Percentiles rank a stretch among this genome's conserved stretches.
These are phyloP conservation scores for Entrophospora sp. DNA, from an alignment of 192 early-diverging fungal species.

Conservation along the genomic window DNA sequence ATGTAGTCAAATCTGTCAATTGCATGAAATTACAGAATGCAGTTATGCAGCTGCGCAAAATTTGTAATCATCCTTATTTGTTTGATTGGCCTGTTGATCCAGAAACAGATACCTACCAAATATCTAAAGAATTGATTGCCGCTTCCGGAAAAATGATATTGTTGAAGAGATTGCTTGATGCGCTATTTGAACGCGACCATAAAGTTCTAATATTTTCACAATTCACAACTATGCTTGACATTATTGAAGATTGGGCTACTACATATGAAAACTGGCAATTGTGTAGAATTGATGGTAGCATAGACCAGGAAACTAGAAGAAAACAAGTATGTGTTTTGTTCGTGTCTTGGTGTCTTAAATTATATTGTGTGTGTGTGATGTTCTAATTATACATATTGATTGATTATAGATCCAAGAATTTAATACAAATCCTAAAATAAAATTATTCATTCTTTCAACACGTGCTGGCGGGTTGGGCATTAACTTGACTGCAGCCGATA, in stretches of 20 bases:
- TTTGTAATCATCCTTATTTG: constrained; percentile 94
- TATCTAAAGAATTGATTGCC: constrained; percentile 50
- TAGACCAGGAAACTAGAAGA: constrained; percentile 73
- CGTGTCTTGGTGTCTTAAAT: too few relatives aligned
- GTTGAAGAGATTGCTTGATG: constrained; percentile 72
- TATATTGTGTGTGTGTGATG: background rate
- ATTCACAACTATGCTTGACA: constrained; percentile 81
- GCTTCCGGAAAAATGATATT: constrained; percentile 83
- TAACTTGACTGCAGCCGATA: constrained; percentile 94
- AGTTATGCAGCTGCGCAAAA: constrained; percentile 88
- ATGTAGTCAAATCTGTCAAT: constrained; percentile 31
- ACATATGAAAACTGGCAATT: constrained; percentile 66
- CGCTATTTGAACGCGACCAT: constrained; percentile 71
- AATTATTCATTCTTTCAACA: constrained; percentile 89
- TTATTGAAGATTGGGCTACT: constrained; percentile 85
- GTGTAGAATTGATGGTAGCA: constrained; percentile 86
- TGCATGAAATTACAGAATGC: constrained; percentile 77
- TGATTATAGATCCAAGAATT: constrained; percentile 57
- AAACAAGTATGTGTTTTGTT: constrained; percentile 28
- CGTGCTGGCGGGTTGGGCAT: constrained; percentile 96
- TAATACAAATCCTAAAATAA: constrained; percentile 48
- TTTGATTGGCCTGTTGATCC: constrained; percentile 75
- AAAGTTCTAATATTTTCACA: constrained; percentile 94
- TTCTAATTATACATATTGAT: background rate
- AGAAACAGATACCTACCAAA: constrained; percentile 37